A percentile compares a stretch with the other conserved stretches of the same genome.
Conservation (phyloP, 208 protist genomes). For the Angomonas deanei region DNA sequence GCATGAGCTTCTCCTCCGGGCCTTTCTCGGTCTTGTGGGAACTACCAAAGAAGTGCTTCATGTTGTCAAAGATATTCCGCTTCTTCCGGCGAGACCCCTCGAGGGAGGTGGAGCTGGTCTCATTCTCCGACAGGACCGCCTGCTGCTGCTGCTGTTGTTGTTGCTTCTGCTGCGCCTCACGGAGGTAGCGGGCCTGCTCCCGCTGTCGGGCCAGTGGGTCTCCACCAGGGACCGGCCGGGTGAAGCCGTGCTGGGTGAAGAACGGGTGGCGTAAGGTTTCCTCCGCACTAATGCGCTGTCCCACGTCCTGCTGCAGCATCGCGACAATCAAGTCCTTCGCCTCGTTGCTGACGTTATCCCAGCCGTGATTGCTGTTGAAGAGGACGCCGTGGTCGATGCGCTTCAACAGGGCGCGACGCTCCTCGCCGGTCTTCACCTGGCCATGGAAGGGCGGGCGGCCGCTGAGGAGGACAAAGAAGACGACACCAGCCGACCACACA, state of each 20-base stretch:
- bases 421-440: constrained; percentile 72
- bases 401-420: constrained; percentile 67
- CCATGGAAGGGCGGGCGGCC: constrained; percentile 83
- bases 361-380: constrained; percentile 71
- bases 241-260: constrained; percentile 61
- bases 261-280: constrained; percentile 78
- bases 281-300: constrained; percentile 53
- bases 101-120: not conserved
- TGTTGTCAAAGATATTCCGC: constrained; percentile 7
- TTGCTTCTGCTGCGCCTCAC: constrained; percentile 16
- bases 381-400: constrained; percentile 81
- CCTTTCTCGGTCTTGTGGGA: constrained; percentile 8
- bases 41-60: constrained; percentile 15
- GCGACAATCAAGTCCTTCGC: constrained; percentile 74
- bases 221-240: constrained; percentile 19
- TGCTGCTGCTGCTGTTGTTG: constrained; percentile 12
- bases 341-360: constrained; percentile 59
- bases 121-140: not conserved
- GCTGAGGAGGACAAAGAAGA: constrained; percentile 81
- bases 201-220: constrained; percentile 18
- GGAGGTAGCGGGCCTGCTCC: constrained; percentile 5
- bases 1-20: constrained; percentile 37
- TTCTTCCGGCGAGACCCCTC: not conserved
- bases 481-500: constrained; percentile 83
- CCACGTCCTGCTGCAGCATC: constrained; percentile 75